These are phyloP conservation scores for Yamadazyma friedrichii DNA, from an alignment of 1,139 yeast genomes.

Conservation along the genomic window DNA sequence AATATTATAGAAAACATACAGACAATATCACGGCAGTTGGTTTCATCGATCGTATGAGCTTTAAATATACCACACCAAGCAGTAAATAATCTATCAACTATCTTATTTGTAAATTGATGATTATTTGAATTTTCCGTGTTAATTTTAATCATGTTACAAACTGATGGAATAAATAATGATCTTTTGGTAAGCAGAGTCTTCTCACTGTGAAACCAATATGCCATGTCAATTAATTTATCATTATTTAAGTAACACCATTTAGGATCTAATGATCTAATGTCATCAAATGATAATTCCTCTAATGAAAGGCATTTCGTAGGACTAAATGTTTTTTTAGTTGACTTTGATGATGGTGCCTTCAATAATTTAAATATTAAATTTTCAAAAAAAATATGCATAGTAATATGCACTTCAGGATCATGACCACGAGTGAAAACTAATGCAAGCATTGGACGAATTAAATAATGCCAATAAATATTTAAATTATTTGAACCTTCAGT, in stretches of 20 bases:
- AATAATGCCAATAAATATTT: constrained; percentile 39
- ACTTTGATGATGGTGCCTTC: constrained; percentile 23
- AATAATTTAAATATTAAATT: constrained; percentile 17
- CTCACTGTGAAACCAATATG: too few relatives aligned
- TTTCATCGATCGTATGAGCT: background rate
- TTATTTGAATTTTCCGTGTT: too few relatives aligned
- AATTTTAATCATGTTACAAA: background rate
- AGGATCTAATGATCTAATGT: constrained; percentile 31
- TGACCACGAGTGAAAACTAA: constrained; percentile 28
- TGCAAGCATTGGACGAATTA: constrained; percentile 32
- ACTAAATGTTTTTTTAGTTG: constrained; percentile 23
- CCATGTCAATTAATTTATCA: constrained; percentile 29
- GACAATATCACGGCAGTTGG: background rate
- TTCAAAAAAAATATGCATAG: background rate
- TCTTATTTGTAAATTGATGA: too few relatives aligned
- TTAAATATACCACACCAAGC: too few relatives aligned
- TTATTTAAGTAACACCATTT: constrained; percentile 35
- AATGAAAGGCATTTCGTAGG: constrained; percentile 33
- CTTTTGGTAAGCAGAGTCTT: background rate
- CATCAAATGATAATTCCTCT: constrained; percentile 29
- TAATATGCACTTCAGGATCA: background rate
- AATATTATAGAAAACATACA: background rate
- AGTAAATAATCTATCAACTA: too few relatives aligned
- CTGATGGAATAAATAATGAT: background rate
- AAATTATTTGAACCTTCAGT: constrained; percentile 23